Conservation (phyloP, 2,329 filamentous ascomycete species). For the Colletotrichum theobromicola region DNA sequence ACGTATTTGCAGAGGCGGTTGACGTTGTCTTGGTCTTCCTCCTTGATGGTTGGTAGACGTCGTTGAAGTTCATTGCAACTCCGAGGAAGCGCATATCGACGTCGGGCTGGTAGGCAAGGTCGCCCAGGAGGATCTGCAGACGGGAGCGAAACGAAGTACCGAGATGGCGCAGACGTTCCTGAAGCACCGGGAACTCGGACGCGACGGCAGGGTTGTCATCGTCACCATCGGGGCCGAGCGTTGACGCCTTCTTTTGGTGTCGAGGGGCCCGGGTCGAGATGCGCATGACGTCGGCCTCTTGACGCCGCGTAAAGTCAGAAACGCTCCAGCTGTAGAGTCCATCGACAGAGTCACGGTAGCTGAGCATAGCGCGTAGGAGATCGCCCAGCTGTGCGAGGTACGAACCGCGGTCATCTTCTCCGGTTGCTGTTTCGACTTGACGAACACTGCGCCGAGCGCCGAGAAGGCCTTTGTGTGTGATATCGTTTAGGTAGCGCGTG, state of each 20-base stretch:
- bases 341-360: conserved; percentile 92
- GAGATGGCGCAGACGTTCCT: conserved; percentile 74
- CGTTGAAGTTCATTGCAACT: conserved; percentile 99
- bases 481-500: conserved; percentile 86
- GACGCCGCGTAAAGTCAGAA: conserved; percentile 89
- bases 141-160: conserved; percentile 77
- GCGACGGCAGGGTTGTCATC: conserved; percentile 44
- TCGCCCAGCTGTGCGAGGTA: conserved; percentile 94
- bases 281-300: conserved; percentile 78
- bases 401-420: conserved; percentile 71
- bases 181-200: conserved; percentile 74
- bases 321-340: conserved; percentile 94
- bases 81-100: conserved; percentile 95
- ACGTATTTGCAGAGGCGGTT: conserved; percentile 14
- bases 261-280: conserved; percentile 58
- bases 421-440: conserved; percentile 41
- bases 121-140: conserved; percentile 83
- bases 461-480: conserved; percentile 94
- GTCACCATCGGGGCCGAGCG: conserved; percentile 23
- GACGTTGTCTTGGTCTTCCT: conserved; percentile 57
- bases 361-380: conserved; percentile 90
- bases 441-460: conserved; percentile 67
- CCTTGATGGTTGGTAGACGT: conserved; percentile 83
- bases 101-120: conserved; percentile 91
- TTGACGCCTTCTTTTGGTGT: conserved; percentile 18